Conservation (phyloP, 1,284 basidiomycete genomes). For the Trametes pubescens region DNA sequence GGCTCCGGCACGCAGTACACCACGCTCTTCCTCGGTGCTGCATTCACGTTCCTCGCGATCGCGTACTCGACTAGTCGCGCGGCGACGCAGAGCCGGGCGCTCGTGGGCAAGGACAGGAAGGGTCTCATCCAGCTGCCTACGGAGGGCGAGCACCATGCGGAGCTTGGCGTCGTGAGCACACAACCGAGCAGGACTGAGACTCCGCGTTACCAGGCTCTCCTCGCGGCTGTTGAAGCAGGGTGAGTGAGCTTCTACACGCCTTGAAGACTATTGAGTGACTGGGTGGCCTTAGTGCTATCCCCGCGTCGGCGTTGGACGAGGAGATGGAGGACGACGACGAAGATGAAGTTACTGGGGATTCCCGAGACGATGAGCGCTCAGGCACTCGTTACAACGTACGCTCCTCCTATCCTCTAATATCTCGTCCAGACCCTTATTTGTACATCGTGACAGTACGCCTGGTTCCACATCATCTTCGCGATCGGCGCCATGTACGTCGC, state of each 20-base stretch:
- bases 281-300: conserved; percentile 75
- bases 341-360: conserved; percentile 71
- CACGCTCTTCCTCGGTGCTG: conserved; percentile 89
- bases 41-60: conserved; percentile 98
- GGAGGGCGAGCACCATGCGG: conserved; percentile 65
- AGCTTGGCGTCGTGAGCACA: conserved; percentile 79
- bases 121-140: conserved; percentile 71
- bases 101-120: conserved; percentile 80
- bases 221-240: conserved; percentile 97
- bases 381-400: conserved; percentile 97
- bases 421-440: no score
- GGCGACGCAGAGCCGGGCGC: conserved; percentile 92
- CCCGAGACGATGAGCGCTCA: conserved; percentile 90
- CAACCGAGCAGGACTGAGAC: conserved; percentile 90
- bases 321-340: conserved; percentile 84
- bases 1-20: conserved; percentile 81
- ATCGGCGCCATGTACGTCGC: conserved; percentile 98
- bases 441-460: conserved; percentile 85
- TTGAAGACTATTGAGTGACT: neutral
- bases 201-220: conserved; percentile 92
- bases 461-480: conserved; percentile 98
- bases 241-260: conserved; percentile 44
- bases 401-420: no score
- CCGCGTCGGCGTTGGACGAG: conserved; percentile 91
- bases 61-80: conserved; percentile 97